phyloP scores from a whole-genome alignment of 2,329 filamentous ascomycete genomes.

The Chaetomium sp. region DNA sequence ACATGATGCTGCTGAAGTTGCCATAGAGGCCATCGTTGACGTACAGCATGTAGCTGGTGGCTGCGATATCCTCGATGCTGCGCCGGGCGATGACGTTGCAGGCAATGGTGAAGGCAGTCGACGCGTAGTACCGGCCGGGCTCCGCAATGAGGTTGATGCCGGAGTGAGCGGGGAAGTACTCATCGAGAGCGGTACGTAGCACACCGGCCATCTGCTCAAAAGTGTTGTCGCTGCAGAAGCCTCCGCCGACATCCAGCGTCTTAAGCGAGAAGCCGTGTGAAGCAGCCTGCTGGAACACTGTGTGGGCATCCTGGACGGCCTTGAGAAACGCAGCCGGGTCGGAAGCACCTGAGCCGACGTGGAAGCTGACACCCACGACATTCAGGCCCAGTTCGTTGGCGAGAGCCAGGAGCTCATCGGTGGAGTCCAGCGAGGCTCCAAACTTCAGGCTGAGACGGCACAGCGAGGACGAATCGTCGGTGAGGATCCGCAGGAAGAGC shows the following conservation, averaged over 20 bases:
- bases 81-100: constrained; percentile 95
- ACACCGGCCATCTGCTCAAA: constrained; percentile 87
- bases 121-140: constrained; percentile 93
- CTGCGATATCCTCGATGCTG: constrained; percentile 62
- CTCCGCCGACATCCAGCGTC: constrained; percentile 88
- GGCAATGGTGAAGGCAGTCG: constrained; percentile 86
- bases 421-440: constrained; percentile 80
- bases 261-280: constrained; percentile 73
- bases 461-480: constrained; percentile 89
- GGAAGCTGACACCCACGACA: constrained; percentile 94
- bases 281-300: constrained; percentile 79
- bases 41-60: constrained; percentile 89
- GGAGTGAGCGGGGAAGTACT: constrained; percentile 70
- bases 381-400: constrained; percentile 80
- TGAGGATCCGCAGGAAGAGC: constrained; percentile 89
- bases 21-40: constrained; percentile 97
- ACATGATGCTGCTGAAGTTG: constrained; percentile 99
- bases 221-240: constrained; percentile 74
- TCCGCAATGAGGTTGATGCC: constrained; percentile 86
- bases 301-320: constrained; percentile 81
- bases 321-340: constrained; percentile 89
- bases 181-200: constrained; percentile 71
- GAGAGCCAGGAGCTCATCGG: constrained; percentile 67
- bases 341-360: constrained; percentile 92
- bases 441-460: constrained; percentile 98